Percentiles rank a stretch among this genome's conserved stretches.
These are phyloP conservation scores for Dicorynia guianensis DNA, from an alignment of 306 rosid species.

Conservation along the genomic window DNA sequence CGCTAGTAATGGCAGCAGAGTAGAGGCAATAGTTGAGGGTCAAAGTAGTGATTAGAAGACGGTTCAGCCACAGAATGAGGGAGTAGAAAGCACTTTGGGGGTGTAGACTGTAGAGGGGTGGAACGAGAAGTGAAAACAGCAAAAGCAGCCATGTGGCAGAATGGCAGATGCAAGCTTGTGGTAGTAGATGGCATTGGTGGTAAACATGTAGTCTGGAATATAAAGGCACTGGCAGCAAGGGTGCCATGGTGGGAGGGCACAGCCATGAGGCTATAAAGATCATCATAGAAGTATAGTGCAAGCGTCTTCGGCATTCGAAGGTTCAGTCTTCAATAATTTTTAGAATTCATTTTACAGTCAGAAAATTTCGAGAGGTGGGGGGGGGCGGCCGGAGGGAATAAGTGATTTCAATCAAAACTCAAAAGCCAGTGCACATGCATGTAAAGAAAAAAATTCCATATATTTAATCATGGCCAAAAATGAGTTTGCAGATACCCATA, in stretches of 20 bases:
- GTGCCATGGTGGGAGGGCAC: neutral
- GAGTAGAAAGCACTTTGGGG: neutral
- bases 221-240: neutral
- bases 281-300: neutral
- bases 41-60: neutral
- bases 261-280: neutral
- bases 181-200: neutral
- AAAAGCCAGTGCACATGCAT: constrained; percentile 3
- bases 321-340: constrained; percentile 6
- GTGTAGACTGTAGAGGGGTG: neutral
- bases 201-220: neutral
- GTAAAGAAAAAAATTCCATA: constrained; percentile 12
- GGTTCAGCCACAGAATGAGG: constrained; percentile 13
- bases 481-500: constrained; percentile 74
- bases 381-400: neutral
- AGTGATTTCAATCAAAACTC: neutral
- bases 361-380: constrained; percentile 1
- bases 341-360: constrained; percentile 11
- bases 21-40: neutral
- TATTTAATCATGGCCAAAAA: constrained; percentile 25
- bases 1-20: neutral
- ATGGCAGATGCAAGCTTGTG: neutral
- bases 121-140: neutral
- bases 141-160: neutral
- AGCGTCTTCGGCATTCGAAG: too few relatives aligned